phyloP scores from a whole-genome alignment of 108 stramenopile genomes.

The Poteriospumella lacustris region DNA sequence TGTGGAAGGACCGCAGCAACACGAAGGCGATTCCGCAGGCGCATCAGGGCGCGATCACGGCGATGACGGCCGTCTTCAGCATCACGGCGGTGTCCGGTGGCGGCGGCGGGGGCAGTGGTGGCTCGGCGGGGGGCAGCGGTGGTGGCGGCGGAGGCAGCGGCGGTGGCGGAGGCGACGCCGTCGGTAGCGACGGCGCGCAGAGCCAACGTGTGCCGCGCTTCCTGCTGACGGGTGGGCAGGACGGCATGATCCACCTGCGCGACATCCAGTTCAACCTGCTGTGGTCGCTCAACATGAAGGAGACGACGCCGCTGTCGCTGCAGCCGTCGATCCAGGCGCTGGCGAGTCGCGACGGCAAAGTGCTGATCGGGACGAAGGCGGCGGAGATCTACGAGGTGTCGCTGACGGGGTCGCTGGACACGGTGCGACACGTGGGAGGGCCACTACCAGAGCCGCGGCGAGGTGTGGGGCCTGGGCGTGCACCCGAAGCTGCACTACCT shows the following conservation, averaged over 20 bases:
- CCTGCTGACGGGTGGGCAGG: constrained; percentile 12
- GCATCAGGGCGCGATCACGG: constrained; percentile 16
- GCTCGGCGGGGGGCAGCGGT: background rate
- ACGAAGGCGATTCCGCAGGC: background rate
- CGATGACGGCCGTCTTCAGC: background rate
- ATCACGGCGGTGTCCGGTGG: background rate
- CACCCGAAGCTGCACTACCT: constrained; percentile 33
- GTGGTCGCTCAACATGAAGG: constrained; percentile 1
- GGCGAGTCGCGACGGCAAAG: background rate
- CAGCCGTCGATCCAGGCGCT: constrained; percentile 2
- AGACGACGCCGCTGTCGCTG: background rate
- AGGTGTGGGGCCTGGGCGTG: constrained; percentile 47
- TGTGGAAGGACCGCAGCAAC: constrained; percentile 39
- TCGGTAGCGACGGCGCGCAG: background rate
- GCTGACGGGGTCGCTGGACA: background rate
- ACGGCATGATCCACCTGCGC: background rate
- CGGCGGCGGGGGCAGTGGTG: background rate
- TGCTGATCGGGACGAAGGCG: constrained; percentile 22
- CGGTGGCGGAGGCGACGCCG: too few species aligned
- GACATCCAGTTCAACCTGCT: background rate
- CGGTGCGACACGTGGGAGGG: background rate
- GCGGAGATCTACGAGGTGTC: constrained; percentile 3
- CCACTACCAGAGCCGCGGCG: background rate
- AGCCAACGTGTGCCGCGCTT: background rate
- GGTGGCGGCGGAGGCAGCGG: too few species aligned